These are phyloP conservation scores for Pezicula neosporulosa DNA, from an alignment of 2,329 filamentous ascomycete genomes.

Conservation along the genomic window DNA sequence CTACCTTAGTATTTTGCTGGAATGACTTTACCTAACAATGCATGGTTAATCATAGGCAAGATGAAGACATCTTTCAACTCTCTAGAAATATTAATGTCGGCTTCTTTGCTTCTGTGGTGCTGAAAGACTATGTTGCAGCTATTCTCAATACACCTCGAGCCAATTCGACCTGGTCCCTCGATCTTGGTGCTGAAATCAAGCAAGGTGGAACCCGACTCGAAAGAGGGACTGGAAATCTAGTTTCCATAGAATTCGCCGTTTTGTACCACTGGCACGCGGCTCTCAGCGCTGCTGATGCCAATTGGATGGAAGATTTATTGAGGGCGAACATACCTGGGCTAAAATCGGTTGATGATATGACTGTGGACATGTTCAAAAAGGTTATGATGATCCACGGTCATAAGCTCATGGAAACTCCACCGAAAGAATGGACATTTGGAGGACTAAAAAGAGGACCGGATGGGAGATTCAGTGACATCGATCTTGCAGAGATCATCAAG, in stretches of 20 bases:
- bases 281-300: constrained; percentile 38
- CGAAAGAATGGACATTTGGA: constrained; percentile 39
- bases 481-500: constrained; percentile 41
- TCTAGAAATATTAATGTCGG: constrained; percentile 43
- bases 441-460: constrained; percentile 35
- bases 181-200: constrained; percentile 43
- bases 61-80: constrained; percentile 44
- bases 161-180: constrained; percentile 41
- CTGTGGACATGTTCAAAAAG: constrained; percentile 37
- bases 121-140: constrained; percentile 39
- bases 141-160: constrained; percentile 42
- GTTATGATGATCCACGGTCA: constrained; percentile 35
- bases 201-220: constrained; percentile 34
- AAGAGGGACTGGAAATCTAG: constrained; percentile 39
- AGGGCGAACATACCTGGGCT: constrained; percentile 31
- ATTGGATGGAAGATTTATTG: constrained; percentile 41
- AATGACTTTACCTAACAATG: constrained; percentile 1
- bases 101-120: constrained; percentile 41
- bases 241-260: constrained; percentile 42
- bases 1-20: constrained; percentile 3
- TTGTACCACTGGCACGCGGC: constrained; percentile 45
- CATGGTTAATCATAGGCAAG: constrained; percentile 31
- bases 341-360: constrained; percentile 38
- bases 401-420: constrained; percentile 29
- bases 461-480: constrained; percentile 38